phyloP scores from a whole-genome alignment of 805 yeast genomes.

The Starmerella powellii region DNA sequence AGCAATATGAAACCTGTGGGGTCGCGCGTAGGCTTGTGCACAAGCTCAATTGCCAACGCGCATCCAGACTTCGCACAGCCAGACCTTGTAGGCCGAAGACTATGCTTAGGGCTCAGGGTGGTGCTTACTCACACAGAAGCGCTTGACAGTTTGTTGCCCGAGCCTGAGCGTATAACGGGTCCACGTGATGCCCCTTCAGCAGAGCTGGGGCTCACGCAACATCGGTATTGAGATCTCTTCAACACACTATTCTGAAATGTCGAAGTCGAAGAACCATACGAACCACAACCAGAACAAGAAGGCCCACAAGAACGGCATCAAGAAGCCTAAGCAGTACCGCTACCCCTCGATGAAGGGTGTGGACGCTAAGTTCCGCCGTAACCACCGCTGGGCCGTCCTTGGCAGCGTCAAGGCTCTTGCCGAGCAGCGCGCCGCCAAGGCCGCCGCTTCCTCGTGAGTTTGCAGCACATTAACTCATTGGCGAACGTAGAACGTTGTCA shows the following conservation, averaged over 20 bases:
- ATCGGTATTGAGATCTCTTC: not conserved
- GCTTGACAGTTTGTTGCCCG: not conserved
- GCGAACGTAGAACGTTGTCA: too few relatives aligned
- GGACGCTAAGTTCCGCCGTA: slow-evolving; percentile 98
- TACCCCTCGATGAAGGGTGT: slow-evolving; percentile 98
- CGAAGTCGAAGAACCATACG: slow-evolving; percentile 99
- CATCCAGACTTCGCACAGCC: too few relatives aligned
- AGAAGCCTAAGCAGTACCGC: slow-evolving; percentile 97
- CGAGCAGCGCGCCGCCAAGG: slow-evolving; percentile 8
- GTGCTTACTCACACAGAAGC: not conserved
- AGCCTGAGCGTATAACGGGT: not conserved
- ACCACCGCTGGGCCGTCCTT: slow-evolving; percentile 98
- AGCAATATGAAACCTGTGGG: too few relatives aligned
- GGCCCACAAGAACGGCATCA: slow-evolving; percentile 99
- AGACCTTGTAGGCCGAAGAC: too few relatives aligned
- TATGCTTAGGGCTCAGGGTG: slow-evolving; percentile 2
- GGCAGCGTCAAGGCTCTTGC: slow-evolving; percentile 94
- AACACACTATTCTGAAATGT: slow-evolving; percentile 42
- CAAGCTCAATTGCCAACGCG: too few relatives aligned
- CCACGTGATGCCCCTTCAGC: not conserved
- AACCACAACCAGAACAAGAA: slow-evolving; percentile 98
- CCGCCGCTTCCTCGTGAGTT: slow-evolving; percentile 20
- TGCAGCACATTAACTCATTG: too few relatives aligned
- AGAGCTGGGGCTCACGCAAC: too few relatives aligned
- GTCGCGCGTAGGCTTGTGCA: too few relatives aligned